Percentiles rank a stretch among this genome's conserved stretches.
Evolutionary conservation across 768 basidiomycete species (phyloP).

Genomic region (Naganishia vaughanmartiniae): DNA sequence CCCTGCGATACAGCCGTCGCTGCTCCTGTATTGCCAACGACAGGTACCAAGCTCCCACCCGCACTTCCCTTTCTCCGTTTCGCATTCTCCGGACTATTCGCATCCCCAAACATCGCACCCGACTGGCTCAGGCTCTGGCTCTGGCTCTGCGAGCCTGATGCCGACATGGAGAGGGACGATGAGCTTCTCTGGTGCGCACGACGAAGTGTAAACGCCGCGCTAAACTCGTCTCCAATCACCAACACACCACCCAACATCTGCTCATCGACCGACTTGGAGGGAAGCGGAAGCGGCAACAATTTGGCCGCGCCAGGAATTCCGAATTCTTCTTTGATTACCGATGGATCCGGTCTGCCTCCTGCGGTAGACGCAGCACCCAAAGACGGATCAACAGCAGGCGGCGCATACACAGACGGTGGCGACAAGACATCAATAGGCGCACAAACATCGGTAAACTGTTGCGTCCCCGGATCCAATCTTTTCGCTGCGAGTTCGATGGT

Average conservation of each 20-base stretch:
- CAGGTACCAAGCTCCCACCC: conserved; percentile 42
- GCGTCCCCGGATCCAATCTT: conserved; percentile 32
- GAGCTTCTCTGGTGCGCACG: conserved; percentile 36
- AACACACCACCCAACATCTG: conserved; percentile 27
- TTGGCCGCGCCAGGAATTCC: conserved; percentile 45
- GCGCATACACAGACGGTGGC: conserved; percentile 26
- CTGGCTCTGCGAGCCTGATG: conserved; percentile 15
- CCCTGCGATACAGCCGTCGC: not conserved
- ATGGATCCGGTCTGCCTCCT: conserved; percentile 19
- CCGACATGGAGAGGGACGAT: conserved; percentile 36
- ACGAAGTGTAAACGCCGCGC: conserved; percentile 39
- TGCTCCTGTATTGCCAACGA: conserved; percentile 11
- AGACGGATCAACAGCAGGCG: not conserved
- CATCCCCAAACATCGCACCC: not conserved
- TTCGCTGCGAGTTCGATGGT: conserved; percentile 40
- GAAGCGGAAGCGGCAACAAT: conserved; percentile 37
- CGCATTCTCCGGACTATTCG: conserved; percentile 23
- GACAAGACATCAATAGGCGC: conserved; percentile 39
- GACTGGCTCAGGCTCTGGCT: too few relatives aligned
- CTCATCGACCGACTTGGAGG: not conserved
- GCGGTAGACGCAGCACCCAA: conserved; percentile 37
- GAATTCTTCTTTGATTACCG: conserved; percentile 35
- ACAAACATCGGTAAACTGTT: conserved; percentile 41
- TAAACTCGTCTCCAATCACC: conserved; percentile 49
- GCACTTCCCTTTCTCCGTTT: conserved; percentile 41